These are phyloP conservation scores for Arthrinium puccinioides DNA, from an alignment of 2,329 filamentous ascomycete genomes.

Conservation along the genomic window DNA sequence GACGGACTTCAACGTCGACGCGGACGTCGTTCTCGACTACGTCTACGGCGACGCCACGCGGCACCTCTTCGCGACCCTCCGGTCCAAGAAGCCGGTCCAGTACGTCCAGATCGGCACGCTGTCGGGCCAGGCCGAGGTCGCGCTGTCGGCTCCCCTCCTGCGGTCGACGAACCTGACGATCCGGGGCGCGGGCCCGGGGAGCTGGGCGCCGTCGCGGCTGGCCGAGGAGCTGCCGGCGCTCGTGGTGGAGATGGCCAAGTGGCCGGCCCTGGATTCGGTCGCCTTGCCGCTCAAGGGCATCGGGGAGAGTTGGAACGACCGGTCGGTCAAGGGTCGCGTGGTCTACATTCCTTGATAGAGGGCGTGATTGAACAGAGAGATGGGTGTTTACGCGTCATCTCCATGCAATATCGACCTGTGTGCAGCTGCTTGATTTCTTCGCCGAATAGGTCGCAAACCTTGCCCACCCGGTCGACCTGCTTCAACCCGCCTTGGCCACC, in stretches of 20 bases:
- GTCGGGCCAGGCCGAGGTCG: constrained; percentile 26
- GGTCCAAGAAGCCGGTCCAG: constrained; percentile 34
- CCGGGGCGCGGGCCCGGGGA: constrained; percentile 36
- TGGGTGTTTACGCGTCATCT: too few relatives aligned
- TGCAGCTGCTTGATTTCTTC: too few relatives aligned
- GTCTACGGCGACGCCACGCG: constrained; percentile 40
- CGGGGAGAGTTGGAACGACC: constrained; percentile 22
- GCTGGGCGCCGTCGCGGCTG: constrained; percentile 28
- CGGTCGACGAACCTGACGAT: constrained; percentile 41
- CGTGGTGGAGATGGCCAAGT: constrained; percentile 21
- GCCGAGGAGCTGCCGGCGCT: constrained; percentile 19
- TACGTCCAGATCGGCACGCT: constrained; percentile 46
- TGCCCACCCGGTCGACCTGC: too few relatives aligned
- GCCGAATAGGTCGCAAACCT: too few relatives aligned
- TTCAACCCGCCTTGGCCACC: too few relatives aligned
- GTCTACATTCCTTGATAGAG: constrained; percentile 19
- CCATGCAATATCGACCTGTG: too few relatives aligned
- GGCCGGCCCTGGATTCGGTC: constrained; percentile 16
- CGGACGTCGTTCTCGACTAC: constrained; percentile 51
- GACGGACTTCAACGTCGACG: constrained; percentile 34
- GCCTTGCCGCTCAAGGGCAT: constrained; percentile 23
- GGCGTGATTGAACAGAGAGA: too few relatives aligned
- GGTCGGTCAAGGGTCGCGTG: constrained; percentile 15
- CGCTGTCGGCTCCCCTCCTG: constrained; percentile 34
- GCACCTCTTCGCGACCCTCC: constrained; percentile 33